Evolutionary conservation across 176 grass and related monocot species (phyloP).

Genomic region (Raddia distichophylla): DNA sequence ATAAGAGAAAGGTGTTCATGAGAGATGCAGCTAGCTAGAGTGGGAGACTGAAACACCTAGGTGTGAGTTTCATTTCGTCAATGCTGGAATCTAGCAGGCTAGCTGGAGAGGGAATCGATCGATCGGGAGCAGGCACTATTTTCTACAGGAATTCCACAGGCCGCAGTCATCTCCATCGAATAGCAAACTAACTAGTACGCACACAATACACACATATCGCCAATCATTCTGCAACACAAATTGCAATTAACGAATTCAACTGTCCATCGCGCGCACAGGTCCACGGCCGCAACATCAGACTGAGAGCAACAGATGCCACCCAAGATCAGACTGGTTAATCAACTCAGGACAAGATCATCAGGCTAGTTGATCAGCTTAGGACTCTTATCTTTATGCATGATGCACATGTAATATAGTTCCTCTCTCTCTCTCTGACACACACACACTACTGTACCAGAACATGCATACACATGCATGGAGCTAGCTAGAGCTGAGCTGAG

Average conservation of each 20-base stretch:
- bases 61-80: not conserved
- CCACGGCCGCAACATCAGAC: not conserved
- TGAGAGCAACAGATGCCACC: slow-evolving; percentile 2
- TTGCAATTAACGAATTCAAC: not conserved
- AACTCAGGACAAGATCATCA: not conserved
- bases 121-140: not conserved
- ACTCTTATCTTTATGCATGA: not conserved
- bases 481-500: not conserved
- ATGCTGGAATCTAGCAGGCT: slow-evolving; percentile 17
- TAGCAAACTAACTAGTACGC: not conserved
- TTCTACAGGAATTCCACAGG: slow-evolving; percentile 14
- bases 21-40: not conserved
- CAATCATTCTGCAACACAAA: not conserved
- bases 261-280: not conserved
- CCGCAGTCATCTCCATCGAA: not conserved
- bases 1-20: not conserved
- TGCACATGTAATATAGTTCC: not conserved
- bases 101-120: not conserved
- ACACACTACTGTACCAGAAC: not conserved
- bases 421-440: not conserved
- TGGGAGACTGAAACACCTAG: slow-evolving; percentile 32
- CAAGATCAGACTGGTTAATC: not conserved
- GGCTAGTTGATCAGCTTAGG: not conserved
- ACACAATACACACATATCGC: not conserved
- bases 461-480: not conserved